Evolutionary conservation across 495 filamentous ascomycete species (phyloP).

Genomic region (Talaromyces ruber): DNA sequence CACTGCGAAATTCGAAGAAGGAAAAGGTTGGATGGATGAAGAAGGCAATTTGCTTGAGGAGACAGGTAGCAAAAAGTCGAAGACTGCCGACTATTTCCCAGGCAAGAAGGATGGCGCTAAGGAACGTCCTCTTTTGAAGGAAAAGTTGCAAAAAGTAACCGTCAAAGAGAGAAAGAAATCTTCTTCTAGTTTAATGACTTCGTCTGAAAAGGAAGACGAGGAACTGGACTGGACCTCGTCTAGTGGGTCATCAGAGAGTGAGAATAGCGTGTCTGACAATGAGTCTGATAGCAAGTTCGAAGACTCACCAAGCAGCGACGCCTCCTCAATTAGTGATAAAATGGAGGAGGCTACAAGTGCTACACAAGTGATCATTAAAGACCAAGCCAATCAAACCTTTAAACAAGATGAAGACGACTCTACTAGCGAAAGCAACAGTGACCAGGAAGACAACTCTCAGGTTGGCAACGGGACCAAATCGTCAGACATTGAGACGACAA

Average conservation of each 20-base stretch:
- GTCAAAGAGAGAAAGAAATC: constrained; percentile 8
- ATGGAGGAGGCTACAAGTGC: not conserved
- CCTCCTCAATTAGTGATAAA: not conserved
- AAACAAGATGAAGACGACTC: not conserved
- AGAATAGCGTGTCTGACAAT: constrained; percentile 12
- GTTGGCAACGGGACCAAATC: not conserved
- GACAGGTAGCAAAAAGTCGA: constrained; percentile 22
- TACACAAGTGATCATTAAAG: not conserved
- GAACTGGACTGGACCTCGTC: constrained; percentile 33
- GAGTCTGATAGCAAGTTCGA: constrained; percentile 13
- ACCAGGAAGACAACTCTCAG: not conserved
- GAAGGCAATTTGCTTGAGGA: constrained; percentile 67
- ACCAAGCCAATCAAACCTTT: not conserved
- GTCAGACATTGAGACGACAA: not conserved
- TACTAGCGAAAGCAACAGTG: not conserved
- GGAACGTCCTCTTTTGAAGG: constrained; percentile 1
- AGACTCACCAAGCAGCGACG: constrained; percentile 14
- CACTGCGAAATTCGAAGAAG: constrained; percentile 44
- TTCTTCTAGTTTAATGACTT: constrained; percentile 11
- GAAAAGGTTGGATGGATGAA: constrained; percentile 82
- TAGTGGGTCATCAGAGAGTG: constrained; percentile 31
- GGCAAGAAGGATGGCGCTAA: constrained; percentile 15
- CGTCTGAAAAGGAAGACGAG: constrained; percentile 19
- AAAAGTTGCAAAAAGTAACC: constrained; percentile 1
- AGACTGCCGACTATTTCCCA: constrained; percentile 24